Evolutionary conservation across 805 yeast species (phyloP).

Genomic region (Kodamaea kaohsiungensis): DNA sequence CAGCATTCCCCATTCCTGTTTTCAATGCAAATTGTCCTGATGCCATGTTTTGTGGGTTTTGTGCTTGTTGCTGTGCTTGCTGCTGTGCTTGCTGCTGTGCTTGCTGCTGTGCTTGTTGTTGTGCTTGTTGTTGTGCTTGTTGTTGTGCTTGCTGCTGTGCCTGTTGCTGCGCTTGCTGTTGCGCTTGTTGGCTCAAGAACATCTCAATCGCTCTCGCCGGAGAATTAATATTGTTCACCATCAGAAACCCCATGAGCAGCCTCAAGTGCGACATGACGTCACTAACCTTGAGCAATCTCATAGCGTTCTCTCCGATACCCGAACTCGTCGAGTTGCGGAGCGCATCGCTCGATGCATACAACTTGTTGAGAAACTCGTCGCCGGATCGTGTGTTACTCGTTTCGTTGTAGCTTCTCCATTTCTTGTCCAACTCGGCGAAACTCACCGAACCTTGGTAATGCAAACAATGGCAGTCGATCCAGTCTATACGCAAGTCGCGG

Average conservation of each 20-base stretch:
- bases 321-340: slow-evolving; percentile 50
- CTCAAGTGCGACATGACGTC: slow-evolving; percentile 75
- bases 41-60: not conserved
- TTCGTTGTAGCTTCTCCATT: slow-evolving; percentile 22
- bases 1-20: slow-evolving; percentile 4
- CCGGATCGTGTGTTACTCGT: slow-evolving; percentile 9
- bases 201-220: slow-evolving; percentile 58
- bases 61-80: slow-evolving; percentile 8
- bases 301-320: slow-evolving; percentile 65
- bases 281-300: slow-evolving; percentile 72
- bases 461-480: slow-evolving; percentile 57
- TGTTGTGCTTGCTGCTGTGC: not conserved
- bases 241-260: slow-evolving; percentile 61
- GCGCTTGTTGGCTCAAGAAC: slow-evolving; percentile 22
- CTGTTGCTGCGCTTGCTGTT: slow-evolving; percentile 6
- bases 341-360: slow-evolving; percentile 38
- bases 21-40: not conserved
- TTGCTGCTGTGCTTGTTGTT: slow-evolving; percentile 6
- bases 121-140: slow-evolving; percentile 5
- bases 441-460: slow-evolving; percentile 29
- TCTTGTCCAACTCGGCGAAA: slow-evolving; percentile 25
- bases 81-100: slow-evolving; percentile 5
- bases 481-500: slow-evolving; percentile 64
- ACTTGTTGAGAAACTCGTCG: slow-evolving; percentile 21
- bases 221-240: slow-evolving; percentile 46